These are phyloP conservation scores for Rasamsonia emersonii DNA, from an alignment of 2,329 filamentous ascomycete species.

Conservation along the genomic window DNA sequence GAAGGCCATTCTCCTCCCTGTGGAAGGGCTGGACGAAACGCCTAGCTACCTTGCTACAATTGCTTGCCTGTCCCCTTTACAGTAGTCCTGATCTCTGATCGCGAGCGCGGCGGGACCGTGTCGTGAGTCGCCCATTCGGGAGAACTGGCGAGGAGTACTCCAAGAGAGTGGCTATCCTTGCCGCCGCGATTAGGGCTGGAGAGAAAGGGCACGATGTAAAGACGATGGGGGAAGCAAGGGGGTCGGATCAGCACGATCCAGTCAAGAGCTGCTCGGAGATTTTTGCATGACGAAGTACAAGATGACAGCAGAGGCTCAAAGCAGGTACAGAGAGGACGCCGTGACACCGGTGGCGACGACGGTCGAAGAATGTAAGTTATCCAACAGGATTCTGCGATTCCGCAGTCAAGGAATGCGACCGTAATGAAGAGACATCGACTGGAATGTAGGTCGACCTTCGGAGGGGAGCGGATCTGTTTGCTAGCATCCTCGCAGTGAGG, in stretches of 20 bases:
- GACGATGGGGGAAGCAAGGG: conserved; percentile 27
- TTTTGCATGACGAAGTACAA: conserved; percentile 19
- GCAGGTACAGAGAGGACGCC: conserved; percentile 18
- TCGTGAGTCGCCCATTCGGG: conserved; percentile 22
- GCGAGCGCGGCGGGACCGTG: conserved; percentile 17
- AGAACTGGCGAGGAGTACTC: conserved; percentile 21
- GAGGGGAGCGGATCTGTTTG: too few species aligned
- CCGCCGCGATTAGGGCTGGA: conserved; percentile 30
- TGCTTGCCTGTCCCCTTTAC: conserved; percentile 27
- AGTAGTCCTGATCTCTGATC: conserved; percentile 24
- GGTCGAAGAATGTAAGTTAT: conserved; percentile 24
- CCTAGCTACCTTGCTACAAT: conserved; percentile 27
- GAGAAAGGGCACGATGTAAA: conserved; percentile 25
- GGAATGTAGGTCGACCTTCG: too few species aligned
- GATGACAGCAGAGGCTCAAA: conserved; percentile 9
- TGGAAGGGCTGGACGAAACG: conserved; percentile 20
- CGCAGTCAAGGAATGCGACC: conserved; percentile 23
- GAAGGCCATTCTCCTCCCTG: conserved; percentile 21
- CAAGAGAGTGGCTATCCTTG: conserved; percentile 23
- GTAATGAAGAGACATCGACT: conserved; percentile 16
- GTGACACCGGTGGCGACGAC: conserved; percentile 21
- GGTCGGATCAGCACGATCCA: conserved; percentile 25
- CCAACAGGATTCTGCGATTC: conserved; percentile 16
- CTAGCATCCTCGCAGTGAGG: too few species aligned
- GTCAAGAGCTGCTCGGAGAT: conserved; percentile 27